Percentiles rank a stretch among this genome's conserved stretches.
Evolutionary conservation across 2,329 filamentous ascomycete genomes (phyloP).

Genomic region (Paecilomyces formosus): DNA sequence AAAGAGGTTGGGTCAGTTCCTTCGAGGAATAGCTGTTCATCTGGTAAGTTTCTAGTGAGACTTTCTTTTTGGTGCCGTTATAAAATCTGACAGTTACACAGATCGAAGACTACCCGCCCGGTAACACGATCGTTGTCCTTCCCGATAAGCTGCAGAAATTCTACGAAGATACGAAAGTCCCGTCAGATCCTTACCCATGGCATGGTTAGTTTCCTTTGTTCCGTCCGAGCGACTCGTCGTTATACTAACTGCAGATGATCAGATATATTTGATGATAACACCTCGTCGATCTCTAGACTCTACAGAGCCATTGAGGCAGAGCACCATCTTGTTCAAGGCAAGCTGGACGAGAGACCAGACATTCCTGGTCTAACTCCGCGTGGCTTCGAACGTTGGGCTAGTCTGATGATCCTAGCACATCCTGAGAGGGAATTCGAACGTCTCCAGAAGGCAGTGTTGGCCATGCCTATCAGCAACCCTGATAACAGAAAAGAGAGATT

Average conservation of each 20-base stretch:
- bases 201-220: constrained; percentile 42
- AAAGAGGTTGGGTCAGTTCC: constrained; percentile 59
- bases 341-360: constrained; percentile 45
- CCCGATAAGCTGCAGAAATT: constrained; percentile 69
- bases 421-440: constrained; percentile 68
- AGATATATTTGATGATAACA: constrained; percentile 50
- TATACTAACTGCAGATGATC: constrained; percentile 7
- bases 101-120: constrained; percentile 64
- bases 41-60: constrained; percentile 47
- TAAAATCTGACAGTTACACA: constrained; percentile 23
- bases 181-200: constrained; percentile 63
- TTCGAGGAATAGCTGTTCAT: constrained; percentile 66
- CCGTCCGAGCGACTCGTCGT: neutral
- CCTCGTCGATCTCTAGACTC: constrained; percentile 50
- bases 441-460: constrained; percentile 58
- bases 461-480: constrained; percentile 63
- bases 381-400: constrained; percentile 68
- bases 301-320: constrained; percentile 49
- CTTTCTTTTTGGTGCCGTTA: neutral
- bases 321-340: constrained; percentile 58
- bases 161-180: constrained; percentile 59
- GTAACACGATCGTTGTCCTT: constrained; percentile 62
- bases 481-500: constrained; percentile 63
- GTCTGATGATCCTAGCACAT: constrained; percentile 63
- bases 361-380: constrained; percentile 58